Evolutionary conservation across 768 basidiomycete genomes (phyloP).

Genomic region (Mycena polygramma): DNA sequence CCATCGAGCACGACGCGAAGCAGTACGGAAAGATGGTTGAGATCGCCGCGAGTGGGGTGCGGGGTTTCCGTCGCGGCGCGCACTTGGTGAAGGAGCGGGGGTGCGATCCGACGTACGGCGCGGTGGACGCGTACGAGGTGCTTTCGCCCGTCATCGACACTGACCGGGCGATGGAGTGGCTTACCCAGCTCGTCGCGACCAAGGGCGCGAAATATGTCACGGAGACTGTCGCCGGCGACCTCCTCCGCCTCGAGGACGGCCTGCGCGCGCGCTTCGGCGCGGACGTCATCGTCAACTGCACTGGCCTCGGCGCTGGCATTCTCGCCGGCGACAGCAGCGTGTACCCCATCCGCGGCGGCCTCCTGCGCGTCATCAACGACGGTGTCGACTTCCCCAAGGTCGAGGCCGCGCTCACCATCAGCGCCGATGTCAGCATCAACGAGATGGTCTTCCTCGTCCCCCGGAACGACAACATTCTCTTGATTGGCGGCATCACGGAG

Average conservation of each 20-base stretch:
- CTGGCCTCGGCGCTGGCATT: slow-evolving; percentile 48
- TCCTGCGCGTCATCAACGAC: slow-evolving; percentile 52
- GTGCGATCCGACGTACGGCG: slow-evolving; percentile 45
- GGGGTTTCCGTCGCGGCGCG: slow-evolving; percentile 42
- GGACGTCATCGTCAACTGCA: slow-evolving; percentile 51
- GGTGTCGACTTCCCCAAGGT: slow-evolving; percentile 52
- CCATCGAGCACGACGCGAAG: background rate
- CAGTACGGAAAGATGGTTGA: slow-evolving; percentile 39
- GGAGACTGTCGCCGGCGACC: slow-evolving; percentile 46
- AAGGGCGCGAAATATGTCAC: slow-evolving; percentile 49
- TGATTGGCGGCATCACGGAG: slow-evolving; percentile 50
- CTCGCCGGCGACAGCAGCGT: slow-evolving; percentile 50
- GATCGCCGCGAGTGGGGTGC: slow-evolving; percentile 41
- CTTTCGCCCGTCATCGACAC: slow-evolving; percentile 53
- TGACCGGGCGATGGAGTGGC: slow-evolving; percentile 51
- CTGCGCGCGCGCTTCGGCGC: slow-evolving; percentile 45
- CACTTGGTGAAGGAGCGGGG: slow-evolving; percentile 43
- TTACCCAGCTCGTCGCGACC: slow-evolving; percentile 41
- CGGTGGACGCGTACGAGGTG: slow-evolving; percentile 52
- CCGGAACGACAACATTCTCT: slow-evolving; percentile 51
- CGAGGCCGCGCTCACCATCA: slow-evolving; percentile 48
- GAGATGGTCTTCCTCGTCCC: slow-evolving; percentile 53
- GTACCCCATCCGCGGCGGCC: slow-evolving; percentile 54
- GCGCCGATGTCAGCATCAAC: slow-evolving; percentile 47
- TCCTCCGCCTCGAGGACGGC: slow-evolving; percentile 43